phyloP scores from a whole-genome alignment of 768 basidiomycete genomes.

The Dacryopinax primogenitus region DNA sequence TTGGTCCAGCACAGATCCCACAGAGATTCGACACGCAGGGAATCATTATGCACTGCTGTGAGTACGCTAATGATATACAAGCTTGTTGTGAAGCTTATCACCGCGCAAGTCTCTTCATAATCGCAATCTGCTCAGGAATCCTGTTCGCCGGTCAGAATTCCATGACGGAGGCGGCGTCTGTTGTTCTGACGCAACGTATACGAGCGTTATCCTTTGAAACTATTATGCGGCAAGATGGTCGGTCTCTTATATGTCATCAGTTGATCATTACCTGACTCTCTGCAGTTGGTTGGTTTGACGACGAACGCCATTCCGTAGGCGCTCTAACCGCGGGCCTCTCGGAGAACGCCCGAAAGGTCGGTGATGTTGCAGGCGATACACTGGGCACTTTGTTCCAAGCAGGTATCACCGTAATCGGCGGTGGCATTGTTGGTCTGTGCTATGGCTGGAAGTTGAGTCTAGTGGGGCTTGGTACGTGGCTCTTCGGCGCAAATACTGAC shows the following conservation, averaged over 20 bases:
- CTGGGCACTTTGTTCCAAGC: conserved; percentile 31
- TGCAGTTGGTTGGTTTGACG: conserved; percentile 67
- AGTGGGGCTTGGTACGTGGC: conserved; percentile 32
- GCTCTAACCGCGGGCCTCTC: conserved; percentile 29
- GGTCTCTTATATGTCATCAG: conserved; percentile 24
- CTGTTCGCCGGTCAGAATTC: conserved; percentile 57
- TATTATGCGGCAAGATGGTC: conserved; percentile 77
- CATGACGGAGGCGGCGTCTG: conserved; percentile 54
- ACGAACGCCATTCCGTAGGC: conserved; percentile 52
- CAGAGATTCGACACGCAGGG: conserved; percentile 14
- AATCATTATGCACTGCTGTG: conserved; percentile 32
- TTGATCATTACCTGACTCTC: background rate
- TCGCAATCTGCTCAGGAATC: conserved; percentile 53
- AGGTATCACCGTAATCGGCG: conserved; percentile 17
- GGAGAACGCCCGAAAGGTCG: conserved; percentile 31
- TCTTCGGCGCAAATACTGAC: no score
- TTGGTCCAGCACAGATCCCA: background rate
- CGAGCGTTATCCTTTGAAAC: conserved; percentile 62
- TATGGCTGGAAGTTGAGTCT: conserved; percentile 24
- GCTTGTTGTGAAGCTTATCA: no score
- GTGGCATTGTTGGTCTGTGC: conserved; percentile 29
- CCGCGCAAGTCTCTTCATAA: no score
- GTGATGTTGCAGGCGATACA: conserved; percentile 28
- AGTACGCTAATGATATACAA: no score
- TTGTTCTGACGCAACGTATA: conserved; percentile 54